These are phyloP conservation scores for Trichoderma erinaceum DNA, from an alignment of 495 filamentous ascomycete species.

Conservation along the genomic window DNA sequence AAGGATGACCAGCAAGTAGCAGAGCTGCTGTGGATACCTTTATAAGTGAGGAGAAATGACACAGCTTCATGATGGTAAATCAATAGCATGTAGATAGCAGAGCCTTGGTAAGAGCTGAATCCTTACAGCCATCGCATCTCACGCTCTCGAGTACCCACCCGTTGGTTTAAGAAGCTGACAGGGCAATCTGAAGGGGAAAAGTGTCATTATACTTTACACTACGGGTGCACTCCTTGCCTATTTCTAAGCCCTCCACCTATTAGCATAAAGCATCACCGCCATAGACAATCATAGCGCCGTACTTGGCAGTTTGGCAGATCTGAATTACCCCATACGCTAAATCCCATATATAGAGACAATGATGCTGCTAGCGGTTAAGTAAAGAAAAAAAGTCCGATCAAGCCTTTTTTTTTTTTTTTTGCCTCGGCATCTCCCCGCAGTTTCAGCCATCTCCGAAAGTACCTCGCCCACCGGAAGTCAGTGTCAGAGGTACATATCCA, in stretches of 20 bases:
- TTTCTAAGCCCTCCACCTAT: background rate
- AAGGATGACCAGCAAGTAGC: no score
- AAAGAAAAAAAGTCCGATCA: background rate
- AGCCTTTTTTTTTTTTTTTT: background rate
- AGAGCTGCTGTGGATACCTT: no score
- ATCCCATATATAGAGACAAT: background rate
- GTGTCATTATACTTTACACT: no score
- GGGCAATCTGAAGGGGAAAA: no score
- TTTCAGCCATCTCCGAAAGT: background rate
- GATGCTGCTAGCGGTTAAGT: background rate
- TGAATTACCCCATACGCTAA: background rate
- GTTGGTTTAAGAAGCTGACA: no score
- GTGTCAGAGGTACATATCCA: background rate
- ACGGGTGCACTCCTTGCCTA: background rate
- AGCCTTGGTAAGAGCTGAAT: background rate
- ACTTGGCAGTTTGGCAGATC: background rate
- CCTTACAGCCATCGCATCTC: no score
- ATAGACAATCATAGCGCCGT: background rate
- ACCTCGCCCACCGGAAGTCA: background rate
- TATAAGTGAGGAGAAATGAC: no score
- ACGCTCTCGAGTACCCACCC: no score
- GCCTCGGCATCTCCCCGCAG: constrained; percentile 11
- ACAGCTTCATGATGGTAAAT: background rate
- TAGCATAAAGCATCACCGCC: background rate
- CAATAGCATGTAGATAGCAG: background rate